These are phyloP conservation scores for Lepidopterella palustris DNA, from an alignment of 495 filamentous ascomycete genomes.

Conservation along the genomic window DNA sequence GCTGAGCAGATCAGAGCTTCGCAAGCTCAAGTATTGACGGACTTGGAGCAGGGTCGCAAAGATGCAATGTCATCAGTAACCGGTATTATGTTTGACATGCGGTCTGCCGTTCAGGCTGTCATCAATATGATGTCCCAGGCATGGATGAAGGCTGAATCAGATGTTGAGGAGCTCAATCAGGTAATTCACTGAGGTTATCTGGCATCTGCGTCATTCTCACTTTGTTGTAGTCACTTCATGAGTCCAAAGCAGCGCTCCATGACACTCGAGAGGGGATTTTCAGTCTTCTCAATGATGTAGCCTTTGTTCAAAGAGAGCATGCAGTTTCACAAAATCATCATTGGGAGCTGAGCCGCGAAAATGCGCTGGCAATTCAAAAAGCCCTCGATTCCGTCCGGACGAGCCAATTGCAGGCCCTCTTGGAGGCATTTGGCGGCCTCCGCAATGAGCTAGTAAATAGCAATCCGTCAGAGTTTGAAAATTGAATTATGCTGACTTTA, in stretches of 20 bases:
- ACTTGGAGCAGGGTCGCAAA: neutral
- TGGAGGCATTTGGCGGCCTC: neutral
- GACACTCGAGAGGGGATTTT: neutral
- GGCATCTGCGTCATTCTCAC: neutral
- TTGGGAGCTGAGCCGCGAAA: neutral
- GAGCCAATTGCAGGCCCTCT: neutral
- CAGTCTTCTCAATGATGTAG: neutral
- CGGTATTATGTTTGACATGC: neutral
- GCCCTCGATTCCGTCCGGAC: neutral
- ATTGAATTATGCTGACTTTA: neutral
- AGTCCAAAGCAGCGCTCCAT: neutral
- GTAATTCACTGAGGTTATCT: neutral
- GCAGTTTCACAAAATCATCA: neutral
- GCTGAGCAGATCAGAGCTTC: slow-evolving; percentile 3
- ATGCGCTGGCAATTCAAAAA: neutral
- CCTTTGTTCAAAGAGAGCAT: neutral
- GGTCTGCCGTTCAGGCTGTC: neutral
- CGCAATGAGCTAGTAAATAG: neutral
- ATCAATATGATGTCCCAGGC: neutral
- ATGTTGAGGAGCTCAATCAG: neutral
- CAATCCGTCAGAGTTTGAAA: neutral
- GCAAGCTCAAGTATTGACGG: slow-evolving; percentile 1
- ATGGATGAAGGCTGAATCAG: neutral
- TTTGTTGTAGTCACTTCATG: neutral
- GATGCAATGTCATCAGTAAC: neutral